Evolutionary conservation across 176 grass and related monocot genomes (phyloP).

Genomic region (barley (Hordeum vulgare)): MorexV3_pseudomolecules_assembly NC_058523.1:25477015-25477514

Average conservation of each 20-base stretch:
- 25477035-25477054: constrained; percentile 27
- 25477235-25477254: constrained; percentile 85
- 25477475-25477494: constrained; percentile 81
- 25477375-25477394: neutral
- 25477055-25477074: constrained; percentile 17
- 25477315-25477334: neutral
- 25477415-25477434: constrained; percentile 77
- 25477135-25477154: constrained; percentile 65
- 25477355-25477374: neutral
- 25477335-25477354: neutral
- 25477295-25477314: constrained; percentile 63
- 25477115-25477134: constrained; percentile 55
- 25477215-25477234: constrained; percentile 81
- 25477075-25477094: constrained; percentile 10
- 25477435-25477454: constrained; percentile 94
- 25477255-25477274: constrained; percentile 60
- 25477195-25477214: constrained; percentile 77
- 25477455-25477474: constrained; percentile 80
- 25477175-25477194: neutral
- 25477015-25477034: constrained; percentile 16
- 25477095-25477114: constrained; percentile 48
- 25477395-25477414: constrained; percentile 54
- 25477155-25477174: constrained; percentile 30
- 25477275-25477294: constrained; percentile 92
- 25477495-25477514: constrained; percentile 34